A percentile compares a stretch with the other conserved stretches of the same genome.
These are phyloP conservation scores for Pseudovirgaria hyperparasitica DNA, from an alignment of 2,329 filamentous ascomycete genomes.

Conservation along the genomic window DNA sequence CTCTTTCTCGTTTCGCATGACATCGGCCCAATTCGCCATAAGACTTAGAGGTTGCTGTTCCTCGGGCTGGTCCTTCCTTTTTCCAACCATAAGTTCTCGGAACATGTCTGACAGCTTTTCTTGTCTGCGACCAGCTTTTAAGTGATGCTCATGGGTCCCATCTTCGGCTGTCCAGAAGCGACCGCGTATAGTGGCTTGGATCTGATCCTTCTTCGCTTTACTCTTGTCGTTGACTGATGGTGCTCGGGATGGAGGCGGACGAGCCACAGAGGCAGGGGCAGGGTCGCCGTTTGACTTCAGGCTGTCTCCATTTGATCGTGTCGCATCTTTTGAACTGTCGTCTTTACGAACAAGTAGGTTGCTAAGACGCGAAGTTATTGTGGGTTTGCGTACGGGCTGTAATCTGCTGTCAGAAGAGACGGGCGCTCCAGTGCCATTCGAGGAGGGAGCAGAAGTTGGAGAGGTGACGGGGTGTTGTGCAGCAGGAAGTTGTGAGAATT, in stretches of 20 bases:
- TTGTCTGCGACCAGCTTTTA: slow-evolving; percentile 82
- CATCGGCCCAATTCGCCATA: slow-evolving; percentile 93
- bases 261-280: slow-evolving; percentile 8
- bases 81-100: slow-evolving; percentile 66
- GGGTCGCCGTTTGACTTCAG: slow-evolving; percentile 16
- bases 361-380: slow-evolving; percentile 29
- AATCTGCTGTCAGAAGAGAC: slow-evolving; percentile 20
- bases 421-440: slow-evolving; percentile 17
- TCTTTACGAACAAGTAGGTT: slow-evolving; percentile 22
- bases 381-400: slow-evolving; percentile 21
- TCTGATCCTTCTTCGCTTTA: slow-evolving; percentile 15
- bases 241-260: slow-evolving; percentile 17
- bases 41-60: slow-evolving; percentile 75
- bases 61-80: slow-evolving; percentile 60
- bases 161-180: slow-evolving; percentile 48
- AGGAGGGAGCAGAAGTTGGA: too few species aligned
- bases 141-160: slow-evolving; percentile 72
- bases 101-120: slow-evolving; percentile 93
- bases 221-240: slow-evolving; percentile 14
- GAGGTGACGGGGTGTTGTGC: too few species aligned
- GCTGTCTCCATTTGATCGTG: slow-evolving; percentile 12
- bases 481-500: slow-evolving; percentile 16
- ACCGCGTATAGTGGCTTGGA: slow-evolving; percentile 13
- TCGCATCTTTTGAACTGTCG: slow-evolving; percentile 16
- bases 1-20: slow-evolving; percentile 78